Evolutionary conservation across 495 filamentous ascomycete genomes (phyloP).

Genomic region (Halenospora varia): DNA sequence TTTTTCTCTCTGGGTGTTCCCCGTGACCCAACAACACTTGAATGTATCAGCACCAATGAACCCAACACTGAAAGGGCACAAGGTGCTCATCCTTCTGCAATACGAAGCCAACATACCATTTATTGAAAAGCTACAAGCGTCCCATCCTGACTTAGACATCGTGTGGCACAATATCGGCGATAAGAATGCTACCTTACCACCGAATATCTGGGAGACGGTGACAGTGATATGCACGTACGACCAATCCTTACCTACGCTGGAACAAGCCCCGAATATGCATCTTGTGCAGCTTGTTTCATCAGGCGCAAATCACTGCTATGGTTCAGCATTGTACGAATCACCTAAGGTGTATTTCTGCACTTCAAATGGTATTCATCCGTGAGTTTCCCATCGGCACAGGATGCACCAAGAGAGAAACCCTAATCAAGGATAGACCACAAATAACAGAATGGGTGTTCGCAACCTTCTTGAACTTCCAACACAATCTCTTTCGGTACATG

Average conservation of each 20-base stretch:
- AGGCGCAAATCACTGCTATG: neutral
- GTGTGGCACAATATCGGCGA: neutral
- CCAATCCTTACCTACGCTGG: neutral
- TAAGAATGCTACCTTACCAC: neutral
- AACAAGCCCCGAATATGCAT: neutral
- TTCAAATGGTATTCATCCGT: neutral
- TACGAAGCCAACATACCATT: neutral
- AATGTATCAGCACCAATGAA: neutral
- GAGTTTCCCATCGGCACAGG: too few relatives aligned
- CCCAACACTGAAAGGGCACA: neutral
- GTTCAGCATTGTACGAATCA: neutral
- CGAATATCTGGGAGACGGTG: neutral
- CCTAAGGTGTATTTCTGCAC: neutral
- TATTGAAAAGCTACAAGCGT: neutral
- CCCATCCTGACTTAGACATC: neutral
- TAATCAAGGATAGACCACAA: constrained; percentile 77
- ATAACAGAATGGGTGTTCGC: constrained; percentile 71
- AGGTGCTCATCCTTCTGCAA: neutral
- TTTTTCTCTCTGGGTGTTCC: neutral
- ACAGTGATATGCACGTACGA: neutral
- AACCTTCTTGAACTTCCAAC: constrained; percentile 29
- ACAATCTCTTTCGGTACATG: constrained; percentile 42
- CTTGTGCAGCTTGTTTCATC: neutral
- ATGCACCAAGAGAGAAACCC: too few relatives aligned
- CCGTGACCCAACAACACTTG: neutral